Evolutionary conservation across 192 early-diverging fungal species (phyloP).

Genomic region (Paraglomus occultum): DNA sequence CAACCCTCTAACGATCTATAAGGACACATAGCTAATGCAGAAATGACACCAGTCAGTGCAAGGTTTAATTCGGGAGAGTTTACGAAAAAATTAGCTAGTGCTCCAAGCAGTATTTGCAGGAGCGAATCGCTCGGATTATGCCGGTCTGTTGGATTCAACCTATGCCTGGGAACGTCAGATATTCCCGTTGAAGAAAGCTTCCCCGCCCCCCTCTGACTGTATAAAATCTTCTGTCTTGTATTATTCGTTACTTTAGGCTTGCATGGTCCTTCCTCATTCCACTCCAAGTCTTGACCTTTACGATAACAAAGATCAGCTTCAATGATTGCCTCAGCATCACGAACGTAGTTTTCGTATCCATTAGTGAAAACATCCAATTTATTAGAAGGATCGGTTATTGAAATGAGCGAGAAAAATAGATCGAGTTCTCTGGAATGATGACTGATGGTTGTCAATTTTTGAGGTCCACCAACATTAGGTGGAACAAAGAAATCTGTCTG

Average conservation of each 20-base stretch:
- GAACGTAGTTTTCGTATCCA: slow-evolving; percentile 56
- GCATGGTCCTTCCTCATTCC: slow-evolving; percentile 26
- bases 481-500: not conserved
- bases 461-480: not conserved
- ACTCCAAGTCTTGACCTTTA: slow-evolving; percentile 36
- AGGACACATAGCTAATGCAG: slow-evolving; percentile 77
- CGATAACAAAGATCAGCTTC: slow-evolving; percentile 52
- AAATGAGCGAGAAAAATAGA: slow-evolving; percentile 56
- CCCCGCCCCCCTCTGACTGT: slow-evolving; percentile 41
- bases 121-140: slow-evolving; percentile 60
- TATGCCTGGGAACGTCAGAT: slow-evolving; percentile 39
- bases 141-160: slow-evolving; percentile 41
- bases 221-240: slow-evolving; percentile 34
- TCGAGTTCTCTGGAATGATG: slow-evolving; percentile 59
- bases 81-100: slow-evolving; percentile 77
- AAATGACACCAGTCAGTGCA: slow-evolving; percentile 86
- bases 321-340: slow-evolving; percentile 49
- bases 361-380: slow-evolving; percentile 50
- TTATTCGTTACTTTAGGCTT: slow-evolving; percentile 35
- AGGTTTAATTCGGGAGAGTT: slow-evolving; percentile 88
- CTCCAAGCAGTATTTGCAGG: slow-evolving; percentile 62
- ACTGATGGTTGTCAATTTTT: slow-evolving; percentile 43
- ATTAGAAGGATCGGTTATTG: slow-evolving; percentile 49
- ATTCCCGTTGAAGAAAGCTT: slow-evolving; percentile 42
- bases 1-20: slow-evolving; percentile 72